Evolutionary conservation across 208 protist genomes (phyloP).

Genomic region (Trypanosoma brucei): DNA sequence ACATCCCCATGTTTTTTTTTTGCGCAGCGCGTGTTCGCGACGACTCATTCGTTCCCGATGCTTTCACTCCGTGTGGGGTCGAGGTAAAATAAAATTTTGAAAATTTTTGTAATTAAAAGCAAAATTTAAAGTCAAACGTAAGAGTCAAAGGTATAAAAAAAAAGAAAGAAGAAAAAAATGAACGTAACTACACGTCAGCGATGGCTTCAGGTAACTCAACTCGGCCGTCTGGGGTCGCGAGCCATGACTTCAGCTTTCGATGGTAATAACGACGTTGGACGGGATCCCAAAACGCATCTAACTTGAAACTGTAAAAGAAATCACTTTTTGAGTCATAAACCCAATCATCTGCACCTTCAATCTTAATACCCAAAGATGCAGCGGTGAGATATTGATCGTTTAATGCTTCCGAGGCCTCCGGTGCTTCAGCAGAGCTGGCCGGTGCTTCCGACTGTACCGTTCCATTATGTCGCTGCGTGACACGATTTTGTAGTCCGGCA

Average conservation of each 20-base stretch:
- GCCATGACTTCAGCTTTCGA: constrained; percentile 56
- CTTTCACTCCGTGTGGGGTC: no score
- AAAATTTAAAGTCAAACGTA: background rate
- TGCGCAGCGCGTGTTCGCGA: no score
- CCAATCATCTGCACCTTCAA: constrained; percentile 71
- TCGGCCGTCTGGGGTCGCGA: constrained; percentile 41
- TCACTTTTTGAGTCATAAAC: constrained; percentile 79
- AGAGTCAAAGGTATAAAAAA: background rate
- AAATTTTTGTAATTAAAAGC: background rate
- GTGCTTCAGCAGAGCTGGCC: background rate
- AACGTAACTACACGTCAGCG: background rate
- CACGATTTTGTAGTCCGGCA: constrained; percentile 28
- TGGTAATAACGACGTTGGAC: constrained; percentile 70
- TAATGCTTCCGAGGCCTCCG: background rate
- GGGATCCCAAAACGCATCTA: constrained; percentile 81
- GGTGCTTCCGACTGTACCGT: no score
- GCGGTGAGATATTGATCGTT: constrained; percentile 50
- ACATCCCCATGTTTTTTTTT: no score
- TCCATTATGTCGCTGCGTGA: constrained; percentile 21
- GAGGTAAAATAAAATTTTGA: no score
- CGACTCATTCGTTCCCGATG: no score
- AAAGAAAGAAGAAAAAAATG: background rate
- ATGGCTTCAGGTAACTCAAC: constrained; percentile 29
- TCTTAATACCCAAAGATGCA: constrained; percentile 57
- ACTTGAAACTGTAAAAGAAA: constrained; percentile 74